phyloP scores from a whole-genome alignment of 306 rosid genomes.

The Dryas drummondii region DNA sequence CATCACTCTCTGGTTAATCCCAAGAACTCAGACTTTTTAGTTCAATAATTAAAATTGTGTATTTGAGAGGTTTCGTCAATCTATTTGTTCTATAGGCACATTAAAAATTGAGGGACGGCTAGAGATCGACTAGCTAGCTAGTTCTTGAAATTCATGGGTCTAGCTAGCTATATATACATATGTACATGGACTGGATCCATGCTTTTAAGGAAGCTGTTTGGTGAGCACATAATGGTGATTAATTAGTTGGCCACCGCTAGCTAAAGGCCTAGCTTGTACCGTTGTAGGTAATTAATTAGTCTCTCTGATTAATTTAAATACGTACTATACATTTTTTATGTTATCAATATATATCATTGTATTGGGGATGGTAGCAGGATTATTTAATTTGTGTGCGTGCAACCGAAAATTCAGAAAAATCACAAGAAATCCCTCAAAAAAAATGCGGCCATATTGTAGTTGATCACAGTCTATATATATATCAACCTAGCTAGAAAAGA shows the following conservation, averaged over 20 bases:
- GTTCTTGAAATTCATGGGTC: neutral
- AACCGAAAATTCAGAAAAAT: neutral
- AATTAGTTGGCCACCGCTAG: slow-evolving; percentile 12
- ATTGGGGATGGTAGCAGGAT: too few species aligned
- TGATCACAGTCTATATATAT: too few species aligned
- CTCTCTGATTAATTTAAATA: neutral
- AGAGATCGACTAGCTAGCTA: neutral
- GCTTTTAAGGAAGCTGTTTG: slow-evolving; percentile 27
- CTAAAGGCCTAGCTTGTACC: neutral
- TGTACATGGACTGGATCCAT: slow-evolving; percentile 5
- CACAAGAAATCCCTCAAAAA: neutral
- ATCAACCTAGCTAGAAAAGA: too few species aligned
- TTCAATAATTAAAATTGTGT: neutral
- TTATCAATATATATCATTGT: too few species aligned
- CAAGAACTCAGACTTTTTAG: neutral
- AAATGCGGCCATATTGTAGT: too few species aligned
- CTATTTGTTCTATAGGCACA: neutral
- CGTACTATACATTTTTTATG: neutral
- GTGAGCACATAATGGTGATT: slow-evolving; percentile 7
- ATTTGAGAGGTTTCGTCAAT: too few species aligned
- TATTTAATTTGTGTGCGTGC: neutral
- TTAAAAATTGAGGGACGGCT: slow-evolving; percentile 11
- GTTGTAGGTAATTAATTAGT: neutral
- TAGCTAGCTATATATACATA: neutral
- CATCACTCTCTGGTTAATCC: too few species aligned